Percentiles rank a stretch among this genome's conserved stretches.
Evolutionary conservation across 352 stramenopile genomes (phyloP).

Genomic region (Phytophthora sp.): DNA sequence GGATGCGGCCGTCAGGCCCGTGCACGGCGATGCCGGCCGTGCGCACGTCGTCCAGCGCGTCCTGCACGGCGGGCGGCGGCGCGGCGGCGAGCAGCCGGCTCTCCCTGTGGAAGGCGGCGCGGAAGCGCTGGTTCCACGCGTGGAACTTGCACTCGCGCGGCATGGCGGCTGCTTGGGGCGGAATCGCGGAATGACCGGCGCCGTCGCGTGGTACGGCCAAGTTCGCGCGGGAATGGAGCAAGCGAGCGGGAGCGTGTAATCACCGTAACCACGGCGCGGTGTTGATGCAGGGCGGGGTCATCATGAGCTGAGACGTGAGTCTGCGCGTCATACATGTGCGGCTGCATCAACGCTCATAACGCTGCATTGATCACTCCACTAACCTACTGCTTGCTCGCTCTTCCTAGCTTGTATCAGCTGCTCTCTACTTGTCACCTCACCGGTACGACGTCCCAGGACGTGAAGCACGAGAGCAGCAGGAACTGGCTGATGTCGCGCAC

Average conservation of each 20-base stretch:
- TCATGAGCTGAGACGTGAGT: background rate
- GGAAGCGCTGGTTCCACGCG: conserved; percentile 34
- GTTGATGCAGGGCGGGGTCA: background rate
- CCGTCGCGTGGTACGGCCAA: background rate
- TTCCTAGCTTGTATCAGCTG: conserved; percentile 8
- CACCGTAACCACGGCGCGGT: too few species aligned
- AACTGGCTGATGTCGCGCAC: conserved; percentile 41
- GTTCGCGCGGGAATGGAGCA: too few species aligned
- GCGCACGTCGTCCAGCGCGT: conserved; percentile 20
- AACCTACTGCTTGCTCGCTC: too few species aligned
- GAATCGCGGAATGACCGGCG: conserved; percentile 3
- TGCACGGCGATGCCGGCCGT: conserved; percentile 36
- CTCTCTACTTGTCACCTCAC: conserved; percentile 7
- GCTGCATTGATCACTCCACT: conserved; percentile 3
- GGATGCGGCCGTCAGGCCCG: conserved; percentile 30
- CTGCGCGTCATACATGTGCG: conserved; percentile 10
- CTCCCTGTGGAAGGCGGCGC: conserved; percentile 21
- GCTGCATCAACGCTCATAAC: conserved; percentile 1
- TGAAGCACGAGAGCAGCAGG: conserved; percentile 38
- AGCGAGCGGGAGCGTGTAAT: too few species aligned
- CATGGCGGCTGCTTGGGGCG: conserved; percentile 6
- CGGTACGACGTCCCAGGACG: conserved; percentile 32
- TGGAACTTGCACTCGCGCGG: conserved; percentile 33
- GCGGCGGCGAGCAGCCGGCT: conserved; percentile 3
- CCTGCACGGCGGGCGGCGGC: background rate